Evolutionary conservation across 2,329 filamentous ascomycete species (phyloP), one percentile per base, ranked within the genome.

Genomic region (Alternaria sp.): DNA sequence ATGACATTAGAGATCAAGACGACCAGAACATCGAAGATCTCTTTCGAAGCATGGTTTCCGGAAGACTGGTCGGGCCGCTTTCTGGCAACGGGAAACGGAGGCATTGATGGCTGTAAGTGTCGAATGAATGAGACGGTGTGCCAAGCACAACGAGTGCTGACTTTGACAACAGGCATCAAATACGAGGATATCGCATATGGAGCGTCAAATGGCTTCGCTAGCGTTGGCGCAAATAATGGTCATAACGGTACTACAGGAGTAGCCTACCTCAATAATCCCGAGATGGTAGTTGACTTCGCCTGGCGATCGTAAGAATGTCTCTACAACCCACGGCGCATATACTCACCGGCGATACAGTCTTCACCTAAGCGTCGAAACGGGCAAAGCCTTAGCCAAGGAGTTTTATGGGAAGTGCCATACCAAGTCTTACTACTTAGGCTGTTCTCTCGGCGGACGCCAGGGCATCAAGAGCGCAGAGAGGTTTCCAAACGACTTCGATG

Each of bases 251-350:
- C 80, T 6, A 77, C 77, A 5, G 85, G 84, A 4, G 56, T 72
- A 25, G 74, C 81, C 1, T 86, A 86, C 63, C 77, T 79, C 23
- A 73, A 79, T 6, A 82, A 84, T 17, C 76, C 79, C 1, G 83
- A 85, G 36, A 79, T 83, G 5, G 69, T 86, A 1, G 75, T 80
- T 15, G 85, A 86, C 65, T 86, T 85, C 65, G 81, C 81, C 11
- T 85, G 81, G 66, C 76, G 83, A 25, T 80, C 81, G 62, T 72
- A 58, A 62, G 69, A 30, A 30, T 10, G n/a, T 32, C 15, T 8
- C 12, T 25, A 25, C 9, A 25, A 15, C 2, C 8, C 25, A 26
- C 8, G 7, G 8, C 8, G 15, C 11, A 8, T 9, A 10, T 17
- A 26, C 28, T 61, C 28, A 62, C 15, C 15, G 23, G 1, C 19